Evolutionary conservation across 352 stramenopile species (phyloP), one percentile per base, ranked within the genome.

Genomic region (Lagenidium sp.): DNA sequence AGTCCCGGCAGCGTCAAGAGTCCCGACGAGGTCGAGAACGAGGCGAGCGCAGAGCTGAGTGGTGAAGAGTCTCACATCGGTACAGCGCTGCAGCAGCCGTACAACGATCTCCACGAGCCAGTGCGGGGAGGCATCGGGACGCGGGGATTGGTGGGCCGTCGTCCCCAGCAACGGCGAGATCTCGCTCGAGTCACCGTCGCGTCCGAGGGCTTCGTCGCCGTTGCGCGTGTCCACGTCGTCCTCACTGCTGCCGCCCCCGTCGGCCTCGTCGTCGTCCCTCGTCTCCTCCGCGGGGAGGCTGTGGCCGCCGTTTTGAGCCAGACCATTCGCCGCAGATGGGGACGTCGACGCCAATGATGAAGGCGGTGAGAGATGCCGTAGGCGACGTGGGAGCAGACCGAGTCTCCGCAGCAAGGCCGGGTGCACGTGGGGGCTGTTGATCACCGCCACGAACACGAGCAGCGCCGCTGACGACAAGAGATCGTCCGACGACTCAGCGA

Each of bases 401-500:
- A 85, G 58, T 31, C 86, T 72, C 0, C 64, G 65, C 34, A 87
- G 49, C 18, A 90, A 42, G 4, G 68, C 78, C 38, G 82, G 69
- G 41, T 87, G 74, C 1, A 85, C 46, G 1, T 60, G 62, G 6
- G 65, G 65, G 24, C 68, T 90, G 47, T 87, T 85, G 16, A 86
- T 55, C 40, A 85, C 54, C 3, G 68, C 67, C 36, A 87, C 39
- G 19, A 90, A 21, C 31, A 90, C 47, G 23, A 87, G 56, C 35
- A 85, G 32, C 28, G 68, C 66, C 19, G 68, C 68, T 7, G 78
- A 85, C 1, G 74, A 67, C 6, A 90, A 56, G 2, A 68, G 44
- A 40, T 90, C 74, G 28, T 90, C 72, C 1, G 53, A 57, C 5
- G 78, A 90, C 31, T 64, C 55, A n/a, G 81, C 49, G 19, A 90